Evolutionary conservation across 345 rosid species (phyloP), one percentile per base, ranked within the genome.

Genomic region (Brassica juncea): DNA sequence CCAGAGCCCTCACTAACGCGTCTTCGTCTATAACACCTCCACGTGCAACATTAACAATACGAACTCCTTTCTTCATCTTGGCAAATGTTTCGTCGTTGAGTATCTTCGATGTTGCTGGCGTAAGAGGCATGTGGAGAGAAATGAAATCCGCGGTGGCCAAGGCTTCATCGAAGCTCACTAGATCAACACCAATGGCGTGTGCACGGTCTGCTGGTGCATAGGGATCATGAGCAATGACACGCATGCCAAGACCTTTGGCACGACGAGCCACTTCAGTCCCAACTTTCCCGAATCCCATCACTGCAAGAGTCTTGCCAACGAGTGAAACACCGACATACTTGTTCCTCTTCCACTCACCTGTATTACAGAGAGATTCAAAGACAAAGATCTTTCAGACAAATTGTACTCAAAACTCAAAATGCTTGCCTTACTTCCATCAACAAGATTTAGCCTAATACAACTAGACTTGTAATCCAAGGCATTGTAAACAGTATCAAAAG

Each of bases 191-290:
- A 58, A 90, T 73, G 3, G 94, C 93, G 30, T 89, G 94, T 6
- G 97, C 97, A 54, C 93, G 90, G 34, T 91, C 97, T 4, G 94
- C 90, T 1, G 90, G 87, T 0, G 97, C 93, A 25, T 91, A 91
- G 4, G 97, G 97, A 86, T 91, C 94, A 52, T 90, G 90, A 28
- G 94, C 86, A 74, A 91, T 84, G 25, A 90, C 94, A 73, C 89
- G 94, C 97, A 90, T 88, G 28, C 97, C 97, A 27, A 92, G 97
- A n/a, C 97, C 97, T 78, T 88, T 91, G 30, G 94, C 94, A 21
- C 94, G 90, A 6, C 94, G 76, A 21, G 94, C 93, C 52, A 90
- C 97, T 82, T 92, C 94, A 12, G 97, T 84, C 75, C 97, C 94
- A 72, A 92, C 97, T 88, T 90, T 92, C 3, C 97, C 97, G 12